These are phyloP conservation scores for Picochlorum sp. DNA, from an alignment of 139 green algal species.

Conservation along the genomic window DNA sequence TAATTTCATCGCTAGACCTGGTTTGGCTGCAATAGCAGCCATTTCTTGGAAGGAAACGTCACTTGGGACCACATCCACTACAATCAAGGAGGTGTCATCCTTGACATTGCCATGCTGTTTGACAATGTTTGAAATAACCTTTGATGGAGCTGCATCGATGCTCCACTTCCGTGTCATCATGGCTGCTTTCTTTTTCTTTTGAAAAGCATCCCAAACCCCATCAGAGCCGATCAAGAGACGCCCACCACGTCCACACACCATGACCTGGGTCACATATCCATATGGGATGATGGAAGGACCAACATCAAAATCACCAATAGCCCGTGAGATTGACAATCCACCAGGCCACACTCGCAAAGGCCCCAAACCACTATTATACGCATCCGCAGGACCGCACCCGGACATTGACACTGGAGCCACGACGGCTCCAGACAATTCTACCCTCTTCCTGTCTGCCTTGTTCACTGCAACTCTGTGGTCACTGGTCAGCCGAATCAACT, in stretches of 20 bases:
- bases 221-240: slow-evolving; percentile 77
- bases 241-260: slow-evolving; percentile 45
- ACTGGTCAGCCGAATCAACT: slow-evolving; percentile 28
- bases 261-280: slow-evolving; percentile 75
- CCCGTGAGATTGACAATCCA: slow-evolving; percentile 73
- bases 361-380: slow-evolving; percentile 50
- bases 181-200: slow-evolving; percentile 31
- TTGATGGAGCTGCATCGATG: slow-evolving; percentile 16
- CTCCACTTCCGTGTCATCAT: slow-evolving; percentile 28
- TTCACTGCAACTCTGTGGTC: slow-evolving; percentile 44
- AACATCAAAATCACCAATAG: slow-evolving; percentile 81
- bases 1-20: neutral
- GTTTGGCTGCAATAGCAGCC: slow-evolving; percentile 1
- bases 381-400: slow-evolving; percentile 19
- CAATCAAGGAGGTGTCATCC: slow-evolving; percentile 77
- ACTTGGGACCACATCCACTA: slow-evolving; percentile 64
- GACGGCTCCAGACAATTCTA: slow-evolving; percentile 30
- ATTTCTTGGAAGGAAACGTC: slow-evolving; percentile 34
- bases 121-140: slow-evolving; percentile 29
- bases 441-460: slow-evolving; percentile 29
- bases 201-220: slow-evolving; percentile 83
- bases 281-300: slow-evolving; percentile 65
- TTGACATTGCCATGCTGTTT: slow-evolving; percentile 37
- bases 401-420: slow-evolving; percentile 35
- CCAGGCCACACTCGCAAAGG: slow-evolving; percentile 86